Percentiles rank a stretch among this genome's conserved stretches.
These are phyloP conservation scores for Podila minutissima DNA, from an alignment of 192 early-diverging fungal genomes.

Conservation along the genomic window DNA sequence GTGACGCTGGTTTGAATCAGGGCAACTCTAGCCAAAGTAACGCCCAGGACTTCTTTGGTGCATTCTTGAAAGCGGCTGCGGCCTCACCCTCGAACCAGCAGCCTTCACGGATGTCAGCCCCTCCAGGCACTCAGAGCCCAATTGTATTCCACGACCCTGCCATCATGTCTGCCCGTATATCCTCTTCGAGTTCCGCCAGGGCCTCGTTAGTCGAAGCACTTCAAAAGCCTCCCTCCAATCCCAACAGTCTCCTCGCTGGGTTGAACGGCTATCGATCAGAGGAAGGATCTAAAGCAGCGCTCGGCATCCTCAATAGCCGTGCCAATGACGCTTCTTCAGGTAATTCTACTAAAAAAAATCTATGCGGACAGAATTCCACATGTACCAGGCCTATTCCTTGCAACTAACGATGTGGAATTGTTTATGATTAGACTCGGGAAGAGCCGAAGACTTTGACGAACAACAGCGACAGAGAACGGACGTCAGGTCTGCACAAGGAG, in stretches of 20 bases:
- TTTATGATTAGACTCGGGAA: no score
- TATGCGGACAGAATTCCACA: no score
- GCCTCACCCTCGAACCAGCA: constrained; percentile 21
- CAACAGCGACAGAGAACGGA: no score
- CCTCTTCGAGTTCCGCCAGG: constrained; percentile 13
- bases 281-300: not conserved
- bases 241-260: constrained; percentile 4
- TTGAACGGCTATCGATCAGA: constrained; percentile 15
- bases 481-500: no score
- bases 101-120: not conserved
- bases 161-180: constrained; percentile 65
- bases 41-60: constrained; percentile 68
- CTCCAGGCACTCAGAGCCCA: constrained; percentile 3
- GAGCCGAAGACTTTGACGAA: no score
- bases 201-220: constrained; percentile 32
- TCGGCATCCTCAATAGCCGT: not conserved
- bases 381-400: no score
- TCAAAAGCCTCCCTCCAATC: constrained; percentile 14
- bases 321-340: not conserved
- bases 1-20: constrained; percentile 2
- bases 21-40: constrained; percentile 38
- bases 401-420: no score
- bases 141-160: constrained; percentile 68
- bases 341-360: not conserved
- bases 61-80: constrained; percentile 66